Percentiles rank a stretch among this genome's conserved stretches.
Evolutionary conservation across 805 yeast species (phyloP).

Genomic region (Metschnikowia lochheadii): DNA sequence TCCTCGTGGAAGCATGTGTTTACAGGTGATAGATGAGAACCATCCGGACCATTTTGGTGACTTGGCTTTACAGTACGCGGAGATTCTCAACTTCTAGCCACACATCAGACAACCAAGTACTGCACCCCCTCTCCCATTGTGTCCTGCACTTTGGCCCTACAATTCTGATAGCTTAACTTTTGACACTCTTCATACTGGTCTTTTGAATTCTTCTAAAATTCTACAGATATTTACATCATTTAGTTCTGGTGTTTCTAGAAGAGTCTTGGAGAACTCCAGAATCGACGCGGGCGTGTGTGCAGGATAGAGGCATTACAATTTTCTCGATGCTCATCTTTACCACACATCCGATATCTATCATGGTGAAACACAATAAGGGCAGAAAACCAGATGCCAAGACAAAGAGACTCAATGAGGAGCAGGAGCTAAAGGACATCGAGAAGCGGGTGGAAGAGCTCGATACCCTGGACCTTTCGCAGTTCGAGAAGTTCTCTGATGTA

Average conservation of each 20-base stretch:
- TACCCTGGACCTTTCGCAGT: conserved; percentile 12
- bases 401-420: conserved; percentile 29
- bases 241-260: too few relatives aligned
- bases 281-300: neutral
- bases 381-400: conserved; percentile 17
- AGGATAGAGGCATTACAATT: conserved; percentile 1
- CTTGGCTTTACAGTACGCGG: conserved; percentile 39
- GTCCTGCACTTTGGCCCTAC: too few relatives aligned
- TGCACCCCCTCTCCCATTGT: too few relatives aligned
- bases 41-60: conserved; percentile 34
- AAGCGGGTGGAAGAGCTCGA: conserved; percentile 53
- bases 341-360: conserved; percentile 1
- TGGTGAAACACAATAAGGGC: conserved; percentile 16
- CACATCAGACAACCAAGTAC: too few relatives aligned
- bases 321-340: conserved; percentile 14
- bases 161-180: neutral
- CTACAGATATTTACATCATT: neutral
- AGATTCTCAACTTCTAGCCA: conserved; percentile 34
- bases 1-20: conserved; percentile 37
- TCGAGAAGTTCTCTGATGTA: conserved; percentile 57
- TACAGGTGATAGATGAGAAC: conserved; percentile 25
- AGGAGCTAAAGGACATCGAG: conserved; percentile 42
- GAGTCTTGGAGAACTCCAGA: neutral
- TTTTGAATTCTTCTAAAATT: neutral
- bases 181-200: too few relatives aligned